Base-by-base conservation (phyloP, 2,329 filamentous ascomycete species). In the Aspergillus bombycis region DNA sequence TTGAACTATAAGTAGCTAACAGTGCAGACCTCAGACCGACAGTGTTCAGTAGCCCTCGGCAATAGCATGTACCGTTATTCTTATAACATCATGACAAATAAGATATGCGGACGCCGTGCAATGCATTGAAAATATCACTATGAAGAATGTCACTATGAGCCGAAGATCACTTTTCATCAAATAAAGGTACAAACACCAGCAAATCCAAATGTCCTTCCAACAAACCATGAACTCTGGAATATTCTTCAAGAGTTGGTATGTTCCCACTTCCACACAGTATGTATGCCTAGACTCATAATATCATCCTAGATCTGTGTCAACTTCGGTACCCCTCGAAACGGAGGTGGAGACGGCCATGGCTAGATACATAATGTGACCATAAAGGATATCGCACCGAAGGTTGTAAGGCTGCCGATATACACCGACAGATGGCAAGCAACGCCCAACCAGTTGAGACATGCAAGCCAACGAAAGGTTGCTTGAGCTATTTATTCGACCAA, bases 51-150 rank as follows among this genome's bases (percentile, higher is more conserved):
- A 36, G 34, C 34, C 6, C 6, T 36, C 34, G 34, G 34, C 34
- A 36, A 36, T 36, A 36, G 14, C 1, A 16, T 36, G 10, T 36
- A 7, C 6, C 14, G 5, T 36, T 36, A 14, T 12, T 16, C 14
- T 36, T 2, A 12, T 36, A 36, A 16, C 7, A 6, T 3, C 34
- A 36, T 36, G 34, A 8, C 34, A 36, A 36, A 16, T 36, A 8
- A 36, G 2, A 36, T 36, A 2, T 16, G 6, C 14, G 16, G 14
- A 16, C 14, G 14, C 34, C 1, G 14, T 36, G 6, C 0, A 36
- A 36, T 36, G 5, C 0, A 16, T 80, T 43, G 71, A 78, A 45
- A 77, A 80, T 63, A 67, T 80, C 52, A 68, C 75, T 28, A 77
- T 81, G 61, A 76, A 79, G 64, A 70, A 79, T 60, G 63, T 72